These are phyloP conservation scores for Beta lomatogona DNA, from an alignment of 179 eudicot genomes.

Conservation along the genomic window DNA sequence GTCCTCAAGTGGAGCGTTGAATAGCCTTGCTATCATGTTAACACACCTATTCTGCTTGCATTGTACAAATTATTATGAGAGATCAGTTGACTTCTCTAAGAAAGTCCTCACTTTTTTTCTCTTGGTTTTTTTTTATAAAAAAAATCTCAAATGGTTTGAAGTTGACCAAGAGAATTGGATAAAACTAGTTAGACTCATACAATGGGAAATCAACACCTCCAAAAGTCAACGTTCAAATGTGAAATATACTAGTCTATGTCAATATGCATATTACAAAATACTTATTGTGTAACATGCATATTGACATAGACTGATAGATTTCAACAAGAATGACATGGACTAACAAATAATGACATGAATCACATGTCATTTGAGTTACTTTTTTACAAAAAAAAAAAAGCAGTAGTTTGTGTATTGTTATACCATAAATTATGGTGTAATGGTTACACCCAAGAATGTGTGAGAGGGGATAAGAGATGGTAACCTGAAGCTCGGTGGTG, in stretches of 20 bases:
- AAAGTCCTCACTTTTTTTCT: background rate
- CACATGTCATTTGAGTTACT: no score
- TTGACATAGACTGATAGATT: no score
- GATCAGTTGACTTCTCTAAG: background rate
- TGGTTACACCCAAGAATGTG: no score
- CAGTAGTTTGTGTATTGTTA: no score
- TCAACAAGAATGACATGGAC: no score
- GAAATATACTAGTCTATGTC: no score
- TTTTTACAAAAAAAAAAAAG: no score
- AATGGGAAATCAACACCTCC: background rate
- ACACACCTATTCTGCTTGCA: conserved; percentile 51
- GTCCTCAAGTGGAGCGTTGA: conserved; percentile 48
- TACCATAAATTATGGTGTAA: no score
- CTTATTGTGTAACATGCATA: no score
- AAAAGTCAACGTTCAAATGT: background rate
- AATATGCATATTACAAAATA: no score
- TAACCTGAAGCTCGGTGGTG: conserved; percentile 53
- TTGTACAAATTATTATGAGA: background rate
- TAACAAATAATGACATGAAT: no score
- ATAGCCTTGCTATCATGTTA: conserved; percentile 55
- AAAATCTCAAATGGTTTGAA: background rate
- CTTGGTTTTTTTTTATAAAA: background rate
- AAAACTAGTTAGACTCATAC: background rate
- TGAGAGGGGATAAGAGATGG: no score
- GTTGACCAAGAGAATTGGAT: background rate